Base-by-base conservation (phyloP, 768 basidiomycete species). In the Leucosporidium scottii region DNA sequence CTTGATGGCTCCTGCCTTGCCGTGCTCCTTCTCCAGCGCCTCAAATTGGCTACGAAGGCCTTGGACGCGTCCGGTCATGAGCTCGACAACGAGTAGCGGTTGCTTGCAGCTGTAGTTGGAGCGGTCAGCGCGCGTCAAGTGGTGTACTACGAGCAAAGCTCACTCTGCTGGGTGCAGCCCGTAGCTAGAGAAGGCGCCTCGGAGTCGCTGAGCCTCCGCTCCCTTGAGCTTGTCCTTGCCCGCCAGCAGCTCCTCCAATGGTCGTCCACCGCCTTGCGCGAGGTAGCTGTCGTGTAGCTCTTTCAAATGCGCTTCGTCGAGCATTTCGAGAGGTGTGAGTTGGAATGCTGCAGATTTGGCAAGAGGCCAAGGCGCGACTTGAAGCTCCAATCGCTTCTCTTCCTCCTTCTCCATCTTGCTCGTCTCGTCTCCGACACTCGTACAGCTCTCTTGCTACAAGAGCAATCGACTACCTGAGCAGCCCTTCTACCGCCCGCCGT, bases 201-300 rank as follows among this genome's bases (percentile, higher is more conserved):
- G n/a, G 2, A 60, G 44, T 9, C 59, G 59, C 25, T 60, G 59
- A 20, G 59, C 59, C 21, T 60, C 59, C 18, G 59, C 59, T 3
- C 59, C 59, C 25, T 49, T 47, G 44, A 60, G 59, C 59, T 44
- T 25, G 44, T 60, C 44, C 25, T 28, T 25, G 7, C 17, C 15
- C 15, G 23, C 44, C 4, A 60, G 47, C 27, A 60, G 59, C 59
- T 60, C 59, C 25, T 47, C 59, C 18, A 60, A 47, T 4, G 59
- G 44, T n/a, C 59, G 59, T 4, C 55, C 55, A 18, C 53, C 53
- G 31, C 59, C 59, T 28, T 18, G 0, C 3, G 9, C 13, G 2
- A n/a, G n/a, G 47, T 27, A 60, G 15, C n/a, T 27, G 3, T 60
- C 59, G 44, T 48, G 21, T 17, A 60, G 39, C 27, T 47, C 59